These are phyloP conservation scores for Streptanthus diversifolius DNA, from an alignment of 345 rosid genomes.

Conservation along the genomic window DNA sequence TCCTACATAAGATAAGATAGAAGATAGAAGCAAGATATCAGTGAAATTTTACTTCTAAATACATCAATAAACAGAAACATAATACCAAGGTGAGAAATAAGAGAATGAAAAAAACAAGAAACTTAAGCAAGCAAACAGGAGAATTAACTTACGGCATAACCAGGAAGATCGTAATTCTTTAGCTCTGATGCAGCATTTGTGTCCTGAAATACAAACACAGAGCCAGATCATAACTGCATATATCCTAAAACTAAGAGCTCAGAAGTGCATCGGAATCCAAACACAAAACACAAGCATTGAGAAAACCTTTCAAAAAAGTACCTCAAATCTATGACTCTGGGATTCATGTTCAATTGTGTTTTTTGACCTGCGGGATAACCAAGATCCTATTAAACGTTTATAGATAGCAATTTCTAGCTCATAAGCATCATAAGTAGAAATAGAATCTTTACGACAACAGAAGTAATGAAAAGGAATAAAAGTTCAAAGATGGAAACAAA, in stretches of 20 bases:
- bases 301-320: neutral
- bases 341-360: slow-evolving; percentile 31
- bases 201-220: slow-evolving; percentile 40
- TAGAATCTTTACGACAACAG: neutral
- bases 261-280: neutral
- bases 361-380: slow-evolving; percentile 34
- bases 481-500: slow-evolving; percentile 2
- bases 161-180: slow-evolving; percentile 70
- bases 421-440: neutral
- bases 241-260: neutral
- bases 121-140: neutral
- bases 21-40: slow-evolving; percentile 3
- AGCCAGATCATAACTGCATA: neutral
- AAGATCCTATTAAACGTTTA: neutral
- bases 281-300: neutral
- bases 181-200: slow-evolving; percentile 37
- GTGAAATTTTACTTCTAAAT: neutral
- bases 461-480: neutral
- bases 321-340: slow-evolving; percentile 45
- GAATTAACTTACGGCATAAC: slow-evolving; percentile 64
- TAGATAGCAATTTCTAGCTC: neutral
- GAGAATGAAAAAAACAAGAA: neutral
- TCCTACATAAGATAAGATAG: slow-evolving; percentile 43
- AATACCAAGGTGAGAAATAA: neutral
- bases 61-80: neutral